phyloP scores from a whole-genome alignment of 2,329 filamentous ascomycete species.

The Chaetomiaceae sp. region DNA sequence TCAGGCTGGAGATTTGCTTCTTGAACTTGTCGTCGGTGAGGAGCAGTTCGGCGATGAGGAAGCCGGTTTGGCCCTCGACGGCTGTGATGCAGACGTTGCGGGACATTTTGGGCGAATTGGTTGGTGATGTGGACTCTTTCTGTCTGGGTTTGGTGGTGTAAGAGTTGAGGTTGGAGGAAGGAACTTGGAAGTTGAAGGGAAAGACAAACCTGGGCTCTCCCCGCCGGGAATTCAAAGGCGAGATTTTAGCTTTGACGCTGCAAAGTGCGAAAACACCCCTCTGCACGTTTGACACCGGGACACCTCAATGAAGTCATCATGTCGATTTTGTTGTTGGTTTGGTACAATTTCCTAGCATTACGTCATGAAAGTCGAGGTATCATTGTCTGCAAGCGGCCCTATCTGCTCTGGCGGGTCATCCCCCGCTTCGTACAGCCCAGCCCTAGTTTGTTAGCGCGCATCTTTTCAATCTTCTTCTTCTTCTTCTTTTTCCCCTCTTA shows the following conservation, averaged over 20 bases:
- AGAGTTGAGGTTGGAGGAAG: not conserved
- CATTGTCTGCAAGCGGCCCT: not conserved
- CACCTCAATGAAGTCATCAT: not conserved
- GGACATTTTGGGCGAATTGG: conserved; percentile 32
- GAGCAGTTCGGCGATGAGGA: conserved; percentile 46
- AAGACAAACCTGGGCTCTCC: too few species aligned
- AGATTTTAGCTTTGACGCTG: not conserved
- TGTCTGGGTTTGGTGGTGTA: not conserved
- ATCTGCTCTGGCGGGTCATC: not conserved
- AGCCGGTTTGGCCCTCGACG: conserved; percentile 48
- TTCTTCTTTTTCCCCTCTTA: too few species aligned
- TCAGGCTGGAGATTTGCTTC: conserved; percentile 38
- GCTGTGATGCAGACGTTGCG: conserved; percentile 47
- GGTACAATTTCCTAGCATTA: not conserved
- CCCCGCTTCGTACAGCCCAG: too few species aligned
- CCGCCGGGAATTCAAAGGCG: not conserved
- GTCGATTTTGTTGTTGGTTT: not conserved
- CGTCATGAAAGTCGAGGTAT: not conserved
- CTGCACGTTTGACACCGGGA: too few species aligned
- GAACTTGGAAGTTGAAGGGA: not conserved
- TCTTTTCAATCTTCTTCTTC: too few species aligned
- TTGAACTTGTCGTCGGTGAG: conserved; percentile 41
- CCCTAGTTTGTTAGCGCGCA: too few species aligned
- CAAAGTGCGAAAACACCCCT: not conserved
- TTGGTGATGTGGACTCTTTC: not conserved